phyloP scores from a whole-genome alignment of 805 yeast species.

The Hanseniaspora clermontiae region DNA sequence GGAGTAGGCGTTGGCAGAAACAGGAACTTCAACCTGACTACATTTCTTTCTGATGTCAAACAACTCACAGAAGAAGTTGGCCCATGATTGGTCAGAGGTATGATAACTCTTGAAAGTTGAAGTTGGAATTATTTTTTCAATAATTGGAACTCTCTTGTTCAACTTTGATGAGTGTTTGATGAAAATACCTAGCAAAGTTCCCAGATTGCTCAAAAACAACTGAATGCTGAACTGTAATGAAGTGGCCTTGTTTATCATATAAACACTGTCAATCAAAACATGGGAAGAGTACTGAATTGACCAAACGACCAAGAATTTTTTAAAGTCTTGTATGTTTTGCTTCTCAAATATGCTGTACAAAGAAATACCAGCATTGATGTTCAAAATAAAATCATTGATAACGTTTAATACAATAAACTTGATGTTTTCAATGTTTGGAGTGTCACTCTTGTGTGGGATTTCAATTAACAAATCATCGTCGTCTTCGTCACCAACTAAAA shows the following conservation, averaged over 20 bases:
- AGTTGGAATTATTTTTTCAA: neutral
- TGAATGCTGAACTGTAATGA: slow-evolving; percentile 3
- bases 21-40: neutral
- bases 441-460: neutral
- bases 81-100: neutral
- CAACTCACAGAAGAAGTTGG: neutral
- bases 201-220: slow-evolving; percentile 3
- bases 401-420: slow-evolving; percentile 5
- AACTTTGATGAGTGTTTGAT: slow-evolving; percentile 2
- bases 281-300: slow-evolving; percentile 7
- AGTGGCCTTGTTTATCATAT: slow-evolving; percentile 12
- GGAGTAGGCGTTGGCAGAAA: neutral
- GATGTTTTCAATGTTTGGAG: neutral
- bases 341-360: slow-evolving; percentile 9
- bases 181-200: slow-evolving; percentile 5
- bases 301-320: slow-evolving; percentile 7
- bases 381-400: slow-evolving; percentile 8
- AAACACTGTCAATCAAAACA: slow-evolving; percentile 8
- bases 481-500: neutral
- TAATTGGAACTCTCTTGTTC: neutral
- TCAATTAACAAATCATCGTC: slow-evolving; percentile 4
- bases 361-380: slow-evolving; percentile 11
- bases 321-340: neutral
- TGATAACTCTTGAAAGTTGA: neutral
- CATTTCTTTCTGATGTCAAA: neutral